Base-by-base conservation (phyloP, 148 eudicot genomes). In the Silene conica region DNA sequence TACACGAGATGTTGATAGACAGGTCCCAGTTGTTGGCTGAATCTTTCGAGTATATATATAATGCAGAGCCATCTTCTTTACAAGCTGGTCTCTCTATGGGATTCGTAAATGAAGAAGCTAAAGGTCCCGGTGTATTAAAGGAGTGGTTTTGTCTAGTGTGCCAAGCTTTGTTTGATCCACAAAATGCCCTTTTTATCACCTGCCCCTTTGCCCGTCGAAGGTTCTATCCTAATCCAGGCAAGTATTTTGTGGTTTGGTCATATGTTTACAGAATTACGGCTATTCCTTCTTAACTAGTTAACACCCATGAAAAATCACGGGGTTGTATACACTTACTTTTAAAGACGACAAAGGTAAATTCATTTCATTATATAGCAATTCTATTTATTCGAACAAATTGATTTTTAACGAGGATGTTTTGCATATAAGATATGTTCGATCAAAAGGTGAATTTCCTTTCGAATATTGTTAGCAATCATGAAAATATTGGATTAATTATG, bases 71-170 rank as follows among this genome's bases (percentile, higher is more conserved):
- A 12, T 80, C 83, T 25, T 77, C 82, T 18, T 69, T 95, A 82
- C 96, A 82, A 10, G 75, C 86, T 60, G 92, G 97, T 61, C 77
- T 95, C 64, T 92, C 86, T 67, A 80, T 95, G 89, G 96, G 88
- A 85, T 93, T 95, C 81, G 90, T 92, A 85, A 84, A 86, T 60
- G 98, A 95, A 83, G 93, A 90, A 71, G 97, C 97, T 77, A 92
- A 93, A 4, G 98, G 98, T 28, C 98, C 93, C 64, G 97, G 97
- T 72, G 98, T 95, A 19, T 74, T 92, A 78, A 79, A 96, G 61
- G 98, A 95, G 86, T 92, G 98, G 98, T 92, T 95, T 82, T 82
- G 85, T 74, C 82, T 92, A 73, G 96, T 92, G 9, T 90, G 88
- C 82, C 96, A 89, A 70, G 96, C 83, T 62, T 85, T 95, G 56